Conservation (phyloP, 1,284 basidiomycete species). For the Ganoderma meredithae region DNA sequence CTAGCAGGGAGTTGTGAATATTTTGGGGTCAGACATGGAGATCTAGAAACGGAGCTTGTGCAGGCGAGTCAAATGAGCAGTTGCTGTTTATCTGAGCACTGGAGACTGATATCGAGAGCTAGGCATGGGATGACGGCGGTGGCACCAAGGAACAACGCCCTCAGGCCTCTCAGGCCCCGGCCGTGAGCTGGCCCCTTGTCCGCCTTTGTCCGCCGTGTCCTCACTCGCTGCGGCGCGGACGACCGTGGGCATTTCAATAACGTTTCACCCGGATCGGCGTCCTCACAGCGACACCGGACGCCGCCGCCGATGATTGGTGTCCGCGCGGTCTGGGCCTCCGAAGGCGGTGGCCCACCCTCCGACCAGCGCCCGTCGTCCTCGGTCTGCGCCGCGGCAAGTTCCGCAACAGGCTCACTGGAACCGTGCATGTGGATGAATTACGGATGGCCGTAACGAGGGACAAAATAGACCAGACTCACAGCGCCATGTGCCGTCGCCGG, state of each 20-base stretch:
- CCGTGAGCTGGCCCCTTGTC: too few species aligned
- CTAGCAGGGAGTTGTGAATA: not conserved
- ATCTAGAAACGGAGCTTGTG: not conserved
- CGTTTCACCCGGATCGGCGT: not conserved
- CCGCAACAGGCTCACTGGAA: conserved; percentile 1
- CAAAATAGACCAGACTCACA: not conserved
- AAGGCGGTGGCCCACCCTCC: not conserved
- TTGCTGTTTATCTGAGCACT: not conserved
- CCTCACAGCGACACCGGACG: not conserved
- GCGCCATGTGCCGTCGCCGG: not conserved
- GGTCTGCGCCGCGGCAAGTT: conserved; percentile 14
- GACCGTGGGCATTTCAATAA: not conserved
- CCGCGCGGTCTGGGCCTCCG: not conserved
- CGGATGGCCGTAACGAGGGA: conserved; percentile 3
- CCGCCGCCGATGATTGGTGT: not conserved
- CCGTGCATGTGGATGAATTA: not conserved
- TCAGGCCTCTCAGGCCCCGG: too few species aligned
- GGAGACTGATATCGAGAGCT: not conserved
- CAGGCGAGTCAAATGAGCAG: not conserved
- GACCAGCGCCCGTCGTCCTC: not conserved
- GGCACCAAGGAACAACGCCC: not conserved
- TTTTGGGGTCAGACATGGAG: not conserved
- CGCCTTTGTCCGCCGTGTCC: not conserved
- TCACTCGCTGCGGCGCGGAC: not conserved
- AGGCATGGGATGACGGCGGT: not conserved